Evolutionary conservation across 768 basidiomycete species (phyloP).

Genomic region (Termitomyces sp.): DNA sequence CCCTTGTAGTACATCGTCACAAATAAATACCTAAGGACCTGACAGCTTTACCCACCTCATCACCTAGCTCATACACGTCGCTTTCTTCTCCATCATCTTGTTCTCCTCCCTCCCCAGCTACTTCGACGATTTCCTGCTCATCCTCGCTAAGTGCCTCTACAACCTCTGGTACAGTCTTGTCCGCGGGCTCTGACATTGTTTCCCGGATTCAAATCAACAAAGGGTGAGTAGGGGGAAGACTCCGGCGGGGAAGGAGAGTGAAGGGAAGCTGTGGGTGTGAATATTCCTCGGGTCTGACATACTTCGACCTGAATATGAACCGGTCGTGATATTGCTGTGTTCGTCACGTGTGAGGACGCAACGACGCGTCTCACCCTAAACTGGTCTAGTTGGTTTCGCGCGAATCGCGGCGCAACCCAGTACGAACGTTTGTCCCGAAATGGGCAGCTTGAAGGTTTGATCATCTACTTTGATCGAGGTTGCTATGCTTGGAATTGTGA

Average conservation of each 20-base stretch:
- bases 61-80: slow-evolving; percentile 18
- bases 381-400: neutral
- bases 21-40: neutral
- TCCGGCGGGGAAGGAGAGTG: slow-evolving; percentile 3
- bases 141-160: slow-evolving; percentile 10
- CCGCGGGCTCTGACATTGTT: slow-evolving; percentile 15
- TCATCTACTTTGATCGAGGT: neutral
- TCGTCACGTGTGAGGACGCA: slow-evolving; percentile 17
- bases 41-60: slow-evolving; percentile 9
- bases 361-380: neutral
- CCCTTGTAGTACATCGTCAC: slow-evolving; percentile 5
- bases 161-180: slow-evolving; percentile 11
- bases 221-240: neutral
- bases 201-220: neutral
- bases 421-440: slow-evolving; percentile 6
- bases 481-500: neutral
- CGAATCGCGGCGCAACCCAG: neutral
- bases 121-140: slow-evolving; percentile 3
- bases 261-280: slow-evolving; percentile 16
- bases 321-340: slow-evolving; percentile 13
- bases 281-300: slow-evolving; percentile 15
- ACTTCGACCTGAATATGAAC: slow-evolving; percentile 9
- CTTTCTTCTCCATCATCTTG: slow-evolving; percentile 19
- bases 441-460: neutral
- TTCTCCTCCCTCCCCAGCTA: slow-evolving; percentile 4